These are phyloP conservation scores for Circinella umbellata DNA, from an alignment of 371 early-diverging fungal species.

Conservation along the genomic window DNA sequence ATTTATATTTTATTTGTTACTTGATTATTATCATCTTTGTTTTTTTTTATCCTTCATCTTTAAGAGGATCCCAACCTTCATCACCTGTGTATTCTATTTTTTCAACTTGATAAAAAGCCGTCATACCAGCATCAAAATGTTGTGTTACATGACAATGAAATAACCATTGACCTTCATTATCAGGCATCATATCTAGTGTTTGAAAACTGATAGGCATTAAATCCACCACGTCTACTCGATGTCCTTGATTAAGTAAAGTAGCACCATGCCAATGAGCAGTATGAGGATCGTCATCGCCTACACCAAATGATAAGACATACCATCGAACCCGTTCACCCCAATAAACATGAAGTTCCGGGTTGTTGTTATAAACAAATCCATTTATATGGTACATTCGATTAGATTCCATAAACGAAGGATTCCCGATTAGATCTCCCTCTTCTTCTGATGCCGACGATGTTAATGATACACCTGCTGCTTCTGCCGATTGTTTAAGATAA, in stretches of 20 bases:
- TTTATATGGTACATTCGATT: conserved; percentile 60
- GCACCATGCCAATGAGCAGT: conserved; percentile 63
- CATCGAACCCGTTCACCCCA: conserved; percentile 52
- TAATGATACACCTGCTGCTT: conserved; percentile 25
- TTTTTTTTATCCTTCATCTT: conserved; percentile 11
- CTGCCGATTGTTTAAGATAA: conserved; percentile 38
- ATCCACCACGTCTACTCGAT: conserved; percentile 55
- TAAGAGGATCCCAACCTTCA: conserved; percentile 44
- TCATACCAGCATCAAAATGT: conserved; percentile 57
- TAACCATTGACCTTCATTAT: conserved; percentile 59
- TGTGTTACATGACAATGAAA: conserved; percentile 58
- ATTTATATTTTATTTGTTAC: neutral
- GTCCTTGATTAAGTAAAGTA: conserved; percentile 45
- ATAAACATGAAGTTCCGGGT: conserved; percentile 35
- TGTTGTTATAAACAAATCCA: conserved; percentile 55
- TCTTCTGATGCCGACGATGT: conserved; percentile 19
- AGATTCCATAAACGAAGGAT: conserved; percentile 38
- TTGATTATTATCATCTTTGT: neutral
- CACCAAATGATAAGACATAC: conserved; percentile 50
- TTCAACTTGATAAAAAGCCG: conserved; percentile 52
- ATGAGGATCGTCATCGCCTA: conserved; percentile 49
- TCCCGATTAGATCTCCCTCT: neutral
- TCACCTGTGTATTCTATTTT: conserved; percentile 46
- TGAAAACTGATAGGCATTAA: conserved; percentile 49
- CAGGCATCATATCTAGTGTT: conserved; percentile 52